Base-by-base conservation (phyloP, 108 stramenopile genomes). In the Nitzschia sp. region DNA sequence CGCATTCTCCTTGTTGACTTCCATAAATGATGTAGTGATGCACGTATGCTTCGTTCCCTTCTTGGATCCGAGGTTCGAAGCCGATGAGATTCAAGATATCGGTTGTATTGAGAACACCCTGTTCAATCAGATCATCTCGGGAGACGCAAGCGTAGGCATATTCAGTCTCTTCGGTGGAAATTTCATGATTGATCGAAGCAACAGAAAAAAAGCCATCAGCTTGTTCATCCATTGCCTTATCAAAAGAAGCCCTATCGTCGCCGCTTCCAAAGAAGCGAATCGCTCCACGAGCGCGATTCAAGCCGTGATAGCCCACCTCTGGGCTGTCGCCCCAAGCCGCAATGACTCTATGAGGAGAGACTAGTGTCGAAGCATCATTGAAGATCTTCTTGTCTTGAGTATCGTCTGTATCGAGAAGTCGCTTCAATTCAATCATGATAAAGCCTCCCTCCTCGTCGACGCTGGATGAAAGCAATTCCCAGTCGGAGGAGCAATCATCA, bases 321-420 rank as follows among this genome's bases (percentile, higher is more conserved):
- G 44, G 19, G 13, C 50, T 56, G 29, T 88, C 82, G 13, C 87
- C 86, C 87, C 87, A 88, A 11, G 87, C 87, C 4, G 81, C 81
- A 69, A 88, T 83, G 32, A 85, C 45, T 5, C 80, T 71, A 32
- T 54, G 48, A 3, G 79, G 72, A 6, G 80, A 52, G 0, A 66
- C 48, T 29, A 63, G 36, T 0, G 58, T 29, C 0, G 53, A 48
- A 27, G 27, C 53, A 44, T 88, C 87, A 25, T 73, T 34, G 13
- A 62, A 33, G 30, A 88, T 70, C 19, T 41, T 15, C 9, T 44
- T 53, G 58, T 88, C 87, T 71, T 84, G 80, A 2, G 70, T 6
- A 66, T 85, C 87, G 16, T 54, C 53, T 6, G 87, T 88, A 45
- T 76, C 54, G 1, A 88, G 46, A 5, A 47, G n/a, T 6, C 87